phyloP scores from a whole-genome alignment of 306 rosid species.

The Arachis stenosperma region DNA sequence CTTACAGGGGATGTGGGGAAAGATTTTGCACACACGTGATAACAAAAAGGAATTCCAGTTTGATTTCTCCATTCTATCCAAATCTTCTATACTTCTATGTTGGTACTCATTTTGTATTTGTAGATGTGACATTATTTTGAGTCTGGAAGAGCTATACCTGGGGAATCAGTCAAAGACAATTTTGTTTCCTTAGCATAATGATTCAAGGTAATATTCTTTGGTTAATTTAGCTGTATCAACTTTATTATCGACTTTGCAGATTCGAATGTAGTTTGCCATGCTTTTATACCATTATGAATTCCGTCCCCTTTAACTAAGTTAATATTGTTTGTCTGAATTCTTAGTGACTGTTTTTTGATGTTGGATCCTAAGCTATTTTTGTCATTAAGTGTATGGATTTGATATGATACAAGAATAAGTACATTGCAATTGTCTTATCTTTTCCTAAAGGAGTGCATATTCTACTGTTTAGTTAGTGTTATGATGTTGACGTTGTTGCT shows the following conservation, averaged over 20 bases:
- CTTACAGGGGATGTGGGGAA: constrained; percentile 2
- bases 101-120: constrained; percentile 9
- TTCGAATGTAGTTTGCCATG: not conserved
- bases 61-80: constrained; percentile 26
- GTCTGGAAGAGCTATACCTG: not conserved
- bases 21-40: not conserved
- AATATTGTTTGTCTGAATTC: not conserved
- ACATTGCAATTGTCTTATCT: not conserved
- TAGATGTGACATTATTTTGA: constrained; percentile 14
- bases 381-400: not conserved
- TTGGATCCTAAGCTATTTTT: not conserved
- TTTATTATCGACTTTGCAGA: not conserved
- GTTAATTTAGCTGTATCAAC: not conserved
- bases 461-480: not conserved
- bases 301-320: not conserved
- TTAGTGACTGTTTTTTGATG: constrained; percentile 6
- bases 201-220: not conserved
- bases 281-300: not conserved
- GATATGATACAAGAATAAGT: not conserved
- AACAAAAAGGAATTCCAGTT: constrained; percentile 3
- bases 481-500: not conserved
- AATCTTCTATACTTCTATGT: not conserved
- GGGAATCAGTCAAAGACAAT: constrained; percentile 5
- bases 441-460: too few relatives aligned
- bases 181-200: not conserved